Base-by-base conservation (phyloP, 2,329 filamentous ascomycete genomes). In the Geosmithia morbida region DNA sequence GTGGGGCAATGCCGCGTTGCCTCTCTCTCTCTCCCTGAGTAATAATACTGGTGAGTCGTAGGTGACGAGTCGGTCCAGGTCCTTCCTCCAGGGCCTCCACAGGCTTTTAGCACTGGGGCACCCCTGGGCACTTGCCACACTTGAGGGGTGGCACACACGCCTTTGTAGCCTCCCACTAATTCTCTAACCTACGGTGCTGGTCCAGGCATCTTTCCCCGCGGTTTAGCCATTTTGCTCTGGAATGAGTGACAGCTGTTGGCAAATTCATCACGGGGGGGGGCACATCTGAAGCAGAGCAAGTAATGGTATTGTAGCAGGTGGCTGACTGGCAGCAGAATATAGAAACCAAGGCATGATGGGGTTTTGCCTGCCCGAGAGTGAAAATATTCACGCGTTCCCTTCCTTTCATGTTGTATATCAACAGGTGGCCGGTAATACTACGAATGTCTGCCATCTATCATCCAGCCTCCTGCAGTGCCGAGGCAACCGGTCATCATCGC, bases 1-100 rank as follows among this genome's bases (percentile, higher is more conserved):
- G 51, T 49, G 52, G 49, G 51, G 51, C 48, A 30, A 42, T 26
- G 41, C 17, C 40, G 40, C 19, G 33, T 37, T 11, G 33, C 33
- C 33, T n/a, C n/a, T n/a, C n/a, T n/a, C n/a, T n/a, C 33, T 26
- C 4, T 5, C 22, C 22, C 30, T 41, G 18, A 20, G 13, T 41
- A 7, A 16, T 1, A 46, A 16, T 1, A 46, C 29, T 30, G 33
- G 30, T 14, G 16, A 3, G 10, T 22, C 8, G 22, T 26, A 4
- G 4, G 22, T 26, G 22, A 26, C 22, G 22, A 26, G 22, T 26
- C 22, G 22, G 4, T 8, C 22, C 22, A 4, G 22, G 22, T 26
- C 22, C 22, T 8, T 26, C 22, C 22, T 26, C 22, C 22, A 26
- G 17, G 3, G 37, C 8, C 43, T 13, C 19, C 20, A 37, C 33